Conservation (phyloP, 768 basidiomycete genomes). For the Trametes coccinea region DNA sequence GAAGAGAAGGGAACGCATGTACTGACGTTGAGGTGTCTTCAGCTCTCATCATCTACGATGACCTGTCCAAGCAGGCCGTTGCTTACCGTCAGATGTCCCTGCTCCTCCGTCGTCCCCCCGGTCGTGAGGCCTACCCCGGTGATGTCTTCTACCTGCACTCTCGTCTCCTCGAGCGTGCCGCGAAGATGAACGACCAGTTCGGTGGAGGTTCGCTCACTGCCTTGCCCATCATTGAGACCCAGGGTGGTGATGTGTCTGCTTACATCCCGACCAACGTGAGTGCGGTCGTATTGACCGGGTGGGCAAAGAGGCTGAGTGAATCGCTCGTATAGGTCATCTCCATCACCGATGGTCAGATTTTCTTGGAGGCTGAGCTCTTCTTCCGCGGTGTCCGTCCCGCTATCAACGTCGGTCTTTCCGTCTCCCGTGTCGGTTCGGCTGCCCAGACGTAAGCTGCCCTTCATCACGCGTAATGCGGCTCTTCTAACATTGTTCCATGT, state of each 20-base stretch:
- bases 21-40: not conserved
- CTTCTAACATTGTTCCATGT: constrained; percentile 3
- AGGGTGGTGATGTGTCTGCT: constrained; percentile 99
- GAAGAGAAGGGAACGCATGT: too few species aligned
- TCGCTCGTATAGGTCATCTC: constrained; percentile 79
- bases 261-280: constrained; percentile 93
- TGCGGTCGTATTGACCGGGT: constrained; percentile 7
- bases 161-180: constrained; percentile 98
- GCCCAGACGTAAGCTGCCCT: constrained; percentile 88
- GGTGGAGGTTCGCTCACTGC: constrained; percentile 99
- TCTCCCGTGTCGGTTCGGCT: constrained; percentile 99
- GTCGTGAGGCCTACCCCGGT: constrained; percentile 99
- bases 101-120: constrained; percentile 98
- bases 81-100: constrained; percentile 99
- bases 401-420: constrained; percentile 99
- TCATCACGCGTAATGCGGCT: not conserved
- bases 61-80: constrained; percentile 99
- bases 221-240: constrained; percentile 99
- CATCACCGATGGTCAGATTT: constrained; percentile 99
- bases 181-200: constrained; percentile 99
- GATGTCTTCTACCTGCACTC: constrained; percentile 99
- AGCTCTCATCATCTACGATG: constrained; percentile 99
- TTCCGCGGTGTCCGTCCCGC: constrained; percentile 99
- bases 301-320: too few species aligned
- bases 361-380: constrained; percentile 99